Percentiles rank a stretch among this genome's conserved stretches.
Evolutionary conservation across 1,139 yeast species (phyloP).

Genomic region (Geotrichum bryndzae): DNA sequence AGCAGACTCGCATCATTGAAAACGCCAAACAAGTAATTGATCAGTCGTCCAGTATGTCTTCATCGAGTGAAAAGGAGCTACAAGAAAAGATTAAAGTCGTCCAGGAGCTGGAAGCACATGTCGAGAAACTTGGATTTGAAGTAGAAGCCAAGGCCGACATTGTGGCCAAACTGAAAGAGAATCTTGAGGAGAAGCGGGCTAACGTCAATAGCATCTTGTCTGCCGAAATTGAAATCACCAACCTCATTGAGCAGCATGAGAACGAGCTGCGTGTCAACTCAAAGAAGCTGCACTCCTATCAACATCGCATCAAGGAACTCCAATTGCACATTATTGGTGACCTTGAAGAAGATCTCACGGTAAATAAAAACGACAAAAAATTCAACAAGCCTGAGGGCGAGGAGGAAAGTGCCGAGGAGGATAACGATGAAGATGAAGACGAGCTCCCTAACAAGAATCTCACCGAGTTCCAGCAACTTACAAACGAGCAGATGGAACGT

Average conservation of each 20-base stretch:
- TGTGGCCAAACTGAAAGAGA: conserved; percentile 40
- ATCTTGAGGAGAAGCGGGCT: conserved; percentile 48
- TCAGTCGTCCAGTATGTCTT: conserved; percentile 36
- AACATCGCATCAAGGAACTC: conserved; percentile 25
- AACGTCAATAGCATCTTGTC: conserved; percentile 57
- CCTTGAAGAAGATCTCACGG: conserved; percentile 21
- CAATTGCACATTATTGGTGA: conserved; percentile 28
- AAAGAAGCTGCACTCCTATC: conserved; percentile 38
- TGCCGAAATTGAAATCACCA: conserved; percentile 62
- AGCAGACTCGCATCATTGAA: conserved; percentile 46
- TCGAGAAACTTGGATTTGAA: conserved; percentile 32
- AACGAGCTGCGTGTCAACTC: conserved; percentile 41
- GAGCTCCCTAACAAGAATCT: conserved; percentile 19
- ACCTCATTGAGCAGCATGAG: conserved; percentile 56
- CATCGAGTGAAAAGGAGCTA: conserved; percentile 26
- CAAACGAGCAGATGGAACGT: conserved; percentile 49
- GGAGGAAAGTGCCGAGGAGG: conserved; percentile 15
- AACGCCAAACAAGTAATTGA: conserved; percentile 37
- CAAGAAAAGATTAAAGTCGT: conserved; percentile 18
- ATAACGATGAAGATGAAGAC: conserved; percentile 15
- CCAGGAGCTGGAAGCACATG: conserved; percentile 30
- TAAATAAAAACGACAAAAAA: conserved; percentile 7
- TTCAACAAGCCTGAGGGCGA: conserved; percentile 16
- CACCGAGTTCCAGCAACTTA: conserved; percentile 31
- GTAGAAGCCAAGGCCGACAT: conserved; percentile 34